These are phyloP conservation scores for Silene noctiflora DNA, from an alignment of 179 eudicot genomes.

Conservation along the genomic window DNA sequence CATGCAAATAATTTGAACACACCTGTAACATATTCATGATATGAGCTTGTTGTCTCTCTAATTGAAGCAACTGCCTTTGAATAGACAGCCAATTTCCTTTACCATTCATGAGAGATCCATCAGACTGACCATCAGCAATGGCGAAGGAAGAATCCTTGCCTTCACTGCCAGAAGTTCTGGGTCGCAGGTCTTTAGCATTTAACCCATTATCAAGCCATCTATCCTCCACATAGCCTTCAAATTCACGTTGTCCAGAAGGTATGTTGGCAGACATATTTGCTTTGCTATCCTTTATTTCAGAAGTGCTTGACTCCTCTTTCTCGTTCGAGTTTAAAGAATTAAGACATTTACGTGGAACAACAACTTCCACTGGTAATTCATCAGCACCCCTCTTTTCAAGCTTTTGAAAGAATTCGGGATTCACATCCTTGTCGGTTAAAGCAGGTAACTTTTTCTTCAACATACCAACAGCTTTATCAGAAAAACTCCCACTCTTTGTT, in stretches of 20 bases:
- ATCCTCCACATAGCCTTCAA: conserved; percentile 38
- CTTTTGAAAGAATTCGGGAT: conserved; percentile 92
- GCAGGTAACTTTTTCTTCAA: conserved; percentile 80
- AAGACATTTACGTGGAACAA: conserved; percentile 65
- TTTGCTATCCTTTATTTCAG: conserved; percentile 34
- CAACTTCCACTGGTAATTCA: conserved; percentile 85
- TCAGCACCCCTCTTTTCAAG: conserved; percentile 67
- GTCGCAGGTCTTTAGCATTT: conserved; percentile 34
- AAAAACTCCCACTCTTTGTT: conserved; percentile 46
- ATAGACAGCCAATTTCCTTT: conserved; percentile 92
- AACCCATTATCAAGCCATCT: conserved; percentile 40
- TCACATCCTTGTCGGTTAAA: conserved; percentile 74
- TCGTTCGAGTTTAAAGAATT: conserved; percentile 45
- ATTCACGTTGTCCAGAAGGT: conserved; percentile 40
- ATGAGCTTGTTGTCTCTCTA: conserved; percentile 93
- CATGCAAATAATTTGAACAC: conserved; percentile 18
- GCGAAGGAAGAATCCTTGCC: conserved; percentile 29
- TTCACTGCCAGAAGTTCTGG: conserved; percentile 37
- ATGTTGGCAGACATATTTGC: conserved; percentile 32
- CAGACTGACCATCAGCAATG: conserved; percentile 37
- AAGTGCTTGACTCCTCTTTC: conserved; percentile 37
- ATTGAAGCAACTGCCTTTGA: conserved; percentile 79
- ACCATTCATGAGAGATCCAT: conserved; percentile 46
- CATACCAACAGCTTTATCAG: conserved; percentile 70
- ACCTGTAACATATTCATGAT: conserved; percentile 99